phyloP scores from a whole-genome alignment of 2,329 filamentous ascomycete genomes.

The Fusarium marasasianum region DNA sequence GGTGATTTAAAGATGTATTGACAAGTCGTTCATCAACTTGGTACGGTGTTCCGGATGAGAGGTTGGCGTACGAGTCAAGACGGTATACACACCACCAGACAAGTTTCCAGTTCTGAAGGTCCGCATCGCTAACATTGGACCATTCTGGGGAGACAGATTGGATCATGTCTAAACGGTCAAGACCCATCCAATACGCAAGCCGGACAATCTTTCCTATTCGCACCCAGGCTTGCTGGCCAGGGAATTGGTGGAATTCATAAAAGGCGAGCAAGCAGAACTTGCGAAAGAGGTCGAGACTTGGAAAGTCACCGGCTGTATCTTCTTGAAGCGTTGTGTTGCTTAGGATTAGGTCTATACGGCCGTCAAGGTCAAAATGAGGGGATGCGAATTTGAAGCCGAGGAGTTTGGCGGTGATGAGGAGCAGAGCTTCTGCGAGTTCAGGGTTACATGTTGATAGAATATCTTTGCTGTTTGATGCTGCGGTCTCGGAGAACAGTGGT shows the following conservation, averaged over 20 bases:
- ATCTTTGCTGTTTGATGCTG: background rate
- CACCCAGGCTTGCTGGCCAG: background rate
- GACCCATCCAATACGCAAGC: background rate
- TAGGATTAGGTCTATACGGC: background rate
- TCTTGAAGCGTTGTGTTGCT: background rate
- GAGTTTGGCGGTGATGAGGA: background rate
- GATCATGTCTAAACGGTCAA: background rate
- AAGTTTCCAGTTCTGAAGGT: background rate
- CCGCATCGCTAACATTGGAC: background rate
- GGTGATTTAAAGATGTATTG: background rate
- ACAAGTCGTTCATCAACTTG: background rate
- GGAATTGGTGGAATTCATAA: background rate
- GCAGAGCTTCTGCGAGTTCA: background rate
- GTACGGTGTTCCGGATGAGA: background rate
- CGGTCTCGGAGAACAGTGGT: background rate
- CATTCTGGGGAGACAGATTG: background rate
- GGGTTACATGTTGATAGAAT: background rate
- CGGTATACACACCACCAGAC: background rate
- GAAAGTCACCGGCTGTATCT: background rate
- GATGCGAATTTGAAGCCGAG: background rate
- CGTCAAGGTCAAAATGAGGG: rapidly evolving
- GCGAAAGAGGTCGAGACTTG: background rate
- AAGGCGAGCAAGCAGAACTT: background rate
- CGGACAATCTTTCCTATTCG: background rate
- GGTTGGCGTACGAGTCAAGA: background rate